Base-by-base conservation (phyloP, 305 asterid species). In the Fraxinus latifolia region DNA sequence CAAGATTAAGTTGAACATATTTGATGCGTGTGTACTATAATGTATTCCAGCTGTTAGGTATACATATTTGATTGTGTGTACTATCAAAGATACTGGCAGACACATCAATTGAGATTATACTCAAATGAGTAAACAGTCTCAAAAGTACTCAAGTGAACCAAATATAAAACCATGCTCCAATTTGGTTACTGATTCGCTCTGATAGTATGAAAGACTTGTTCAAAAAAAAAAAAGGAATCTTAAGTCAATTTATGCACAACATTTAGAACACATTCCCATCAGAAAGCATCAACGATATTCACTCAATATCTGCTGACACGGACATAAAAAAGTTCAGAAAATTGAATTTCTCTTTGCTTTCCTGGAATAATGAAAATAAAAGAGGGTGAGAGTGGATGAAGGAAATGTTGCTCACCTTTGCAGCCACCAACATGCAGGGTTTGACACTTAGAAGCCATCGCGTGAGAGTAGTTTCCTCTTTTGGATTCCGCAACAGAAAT, bases 341-440 rank as follows among this genome's bases (percentile, higher is more conserved):
- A 29, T 3, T 4, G 17, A 67, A 67, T 25, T 21, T 21, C 74
- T 67, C 19, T 67, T 6, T 67, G 32, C 37, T 67, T 67, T 29
- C 19, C 36, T 27, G 2, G 3, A 67, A 67, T 67, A 78, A 78
- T 70, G 50, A 78, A 62, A 75, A 37, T 58, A 58, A 53, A 71
- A 34, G 70, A 73, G 44, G 34, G 12, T 23, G 21, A 82, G 55
- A 81, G 23, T 67, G 67, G 50, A 74, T 62, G 33, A 73, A 34
- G 79, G 47, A 70, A 74, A 50, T 62, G 33, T 80, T 29, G 75
- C 89, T 79, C 86, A 95, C 98, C 95, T 77, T 62, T 81, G 91
- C 99, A 95, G 83, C 97, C 94, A 80, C 97, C 95, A 84, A 95
- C 80, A 81, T 93, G 95, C 87, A 93, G 83, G 37, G 84, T 80